These are phyloP conservation scores for Adansonia gregorii DNA, from an alignment of 441 rosid species.

Conservation along the genomic window DNA sequence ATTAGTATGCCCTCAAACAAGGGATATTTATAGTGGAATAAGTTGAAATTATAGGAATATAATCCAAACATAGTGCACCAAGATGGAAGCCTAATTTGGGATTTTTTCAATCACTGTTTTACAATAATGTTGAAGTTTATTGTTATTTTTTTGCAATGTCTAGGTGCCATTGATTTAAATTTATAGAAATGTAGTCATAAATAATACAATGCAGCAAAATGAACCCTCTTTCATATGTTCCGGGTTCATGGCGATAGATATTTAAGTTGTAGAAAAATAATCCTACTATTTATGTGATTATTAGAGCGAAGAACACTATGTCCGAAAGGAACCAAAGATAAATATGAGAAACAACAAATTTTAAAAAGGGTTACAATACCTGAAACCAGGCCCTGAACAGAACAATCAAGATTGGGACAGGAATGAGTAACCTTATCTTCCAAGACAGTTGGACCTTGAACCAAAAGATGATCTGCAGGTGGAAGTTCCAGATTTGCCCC, in stretches of 20 bases:
- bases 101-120: not conserved
- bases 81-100: not conserved
- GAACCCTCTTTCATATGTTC: not conserved
- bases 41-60: not conserved
- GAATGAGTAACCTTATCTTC: conserved; percentile 26
- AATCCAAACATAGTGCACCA: not conserved
- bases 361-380: conserved; percentile 37
- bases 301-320: not conserved
- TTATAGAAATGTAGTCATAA: too few species aligned
- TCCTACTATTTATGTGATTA: not conserved
- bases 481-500: conserved; percentile 49
- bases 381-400: conserved; percentile 36
- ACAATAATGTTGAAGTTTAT: not conserved
- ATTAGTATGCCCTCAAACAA: not conserved
- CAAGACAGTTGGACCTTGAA: conserved; percentile 31
- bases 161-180: not conserved
- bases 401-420: conserved; percentile 5
- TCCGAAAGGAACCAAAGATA: conserved; percentile 1
- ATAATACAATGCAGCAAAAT: too few species aligned
- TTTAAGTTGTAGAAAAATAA: conserved; percentile 3
- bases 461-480: conserved; percentile 32
- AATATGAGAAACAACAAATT: not conserved
- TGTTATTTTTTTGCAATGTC: not conserved
- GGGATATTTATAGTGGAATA: not conserved
- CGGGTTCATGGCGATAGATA: not conserved